Evolutionary conservation across 2,329 filamentous ascomycete genomes (phyloP).

Genomic region (Apiospora saccharicola): DNA sequence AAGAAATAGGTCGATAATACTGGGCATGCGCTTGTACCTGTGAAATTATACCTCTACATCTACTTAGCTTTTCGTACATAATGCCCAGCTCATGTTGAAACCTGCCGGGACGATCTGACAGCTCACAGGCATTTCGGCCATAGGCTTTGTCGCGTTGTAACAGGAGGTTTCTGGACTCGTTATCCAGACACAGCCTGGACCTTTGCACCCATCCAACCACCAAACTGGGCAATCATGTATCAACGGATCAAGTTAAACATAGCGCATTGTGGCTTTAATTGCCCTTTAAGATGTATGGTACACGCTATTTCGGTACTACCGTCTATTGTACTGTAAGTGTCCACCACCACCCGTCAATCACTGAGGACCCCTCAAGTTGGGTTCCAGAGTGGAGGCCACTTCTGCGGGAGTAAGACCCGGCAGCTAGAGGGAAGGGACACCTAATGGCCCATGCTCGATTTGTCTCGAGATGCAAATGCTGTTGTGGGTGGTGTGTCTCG

Average conservation of each 20-base stretch:
- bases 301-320: not conserved
- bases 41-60: not conserved
- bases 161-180: conserved; percentile 1
- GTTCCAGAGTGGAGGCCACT: conserved; percentile 13
- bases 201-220: not conserved
- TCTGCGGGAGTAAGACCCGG: conserved; percentile 24
- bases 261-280: not conserved
- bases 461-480: conserved; percentile 15
- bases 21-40: not conserved
- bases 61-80: not conserved
- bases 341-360: not conserved
- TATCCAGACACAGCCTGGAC: not conserved
- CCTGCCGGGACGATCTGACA: not conserved
- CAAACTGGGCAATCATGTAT: not conserved
- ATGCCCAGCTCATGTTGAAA: conserved; percentile 3
- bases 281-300: not conserved
- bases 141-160: conserved; percentile 2
- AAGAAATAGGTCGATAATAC: not conserved
- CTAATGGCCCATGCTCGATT: conserved; percentile 7
- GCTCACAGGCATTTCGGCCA: not conserved
- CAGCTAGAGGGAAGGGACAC: conserved; percentile 18
- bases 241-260: not conserved
- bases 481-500: not conserved
- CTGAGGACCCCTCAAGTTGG: not conserved
- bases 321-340: not conserved